phyloP scores from a whole-genome alignment of 2,329 filamentous ascomycete species.

The Alternaria burnsii region DNA sequence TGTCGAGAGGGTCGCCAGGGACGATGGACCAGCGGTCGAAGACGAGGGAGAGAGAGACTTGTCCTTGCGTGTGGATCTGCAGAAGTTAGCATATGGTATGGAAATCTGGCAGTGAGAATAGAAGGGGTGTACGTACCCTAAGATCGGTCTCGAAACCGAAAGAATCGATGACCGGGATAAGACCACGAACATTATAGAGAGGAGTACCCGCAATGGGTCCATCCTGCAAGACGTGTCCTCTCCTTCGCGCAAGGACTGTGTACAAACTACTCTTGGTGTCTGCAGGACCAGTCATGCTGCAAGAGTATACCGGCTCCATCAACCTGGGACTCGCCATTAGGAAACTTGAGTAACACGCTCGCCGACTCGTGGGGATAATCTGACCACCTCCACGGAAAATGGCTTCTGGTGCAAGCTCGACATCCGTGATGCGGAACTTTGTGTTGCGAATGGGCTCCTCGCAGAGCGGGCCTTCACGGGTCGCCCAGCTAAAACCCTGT shows the following conservation, averaged over 20 bases:
- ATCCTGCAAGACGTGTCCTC: constrained; percentile 94
- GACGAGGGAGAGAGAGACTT: constrained; percentile 87
- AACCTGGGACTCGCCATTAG: constrained; percentile 94
- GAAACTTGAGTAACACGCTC: constrained; percentile 95
- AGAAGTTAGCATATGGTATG: constrained; percentile 8
- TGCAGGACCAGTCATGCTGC: constrained; percentile 90
- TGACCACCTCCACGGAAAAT: constrained; percentile 96
- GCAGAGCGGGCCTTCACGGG: constrained; percentile 92
- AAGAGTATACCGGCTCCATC: constrained; percentile 95
- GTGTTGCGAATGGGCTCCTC: constrained; percentile 99
- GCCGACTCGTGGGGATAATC: constrained; percentile 92
- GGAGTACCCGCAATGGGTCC: constrained; percentile 93
- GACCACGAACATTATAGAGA: constrained; percentile 86
- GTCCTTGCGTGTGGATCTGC: constrained; percentile 88
- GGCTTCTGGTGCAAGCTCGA: constrained; percentile 83
- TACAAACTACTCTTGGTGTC: constrained; percentile 90
- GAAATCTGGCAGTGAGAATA: constrained; percentile 8
- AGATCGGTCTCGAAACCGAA: constrained; percentile 99
- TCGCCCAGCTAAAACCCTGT: constrained; percentile 97
- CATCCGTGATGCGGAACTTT: constrained; percentile 95
- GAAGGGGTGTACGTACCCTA: constrained; percentile 54
- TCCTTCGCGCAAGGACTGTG: constrained; percentile 85
- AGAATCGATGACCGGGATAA: constrained; percentile 94
- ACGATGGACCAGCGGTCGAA: constrained; percentile 98
- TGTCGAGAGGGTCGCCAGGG: constrained; percentile 92